These are phyloP conservation scores for Cercospora sojina DNA, from an alignment of 2,329 filamentous ascomycete species.

Conservation along the genomic window DNA sequence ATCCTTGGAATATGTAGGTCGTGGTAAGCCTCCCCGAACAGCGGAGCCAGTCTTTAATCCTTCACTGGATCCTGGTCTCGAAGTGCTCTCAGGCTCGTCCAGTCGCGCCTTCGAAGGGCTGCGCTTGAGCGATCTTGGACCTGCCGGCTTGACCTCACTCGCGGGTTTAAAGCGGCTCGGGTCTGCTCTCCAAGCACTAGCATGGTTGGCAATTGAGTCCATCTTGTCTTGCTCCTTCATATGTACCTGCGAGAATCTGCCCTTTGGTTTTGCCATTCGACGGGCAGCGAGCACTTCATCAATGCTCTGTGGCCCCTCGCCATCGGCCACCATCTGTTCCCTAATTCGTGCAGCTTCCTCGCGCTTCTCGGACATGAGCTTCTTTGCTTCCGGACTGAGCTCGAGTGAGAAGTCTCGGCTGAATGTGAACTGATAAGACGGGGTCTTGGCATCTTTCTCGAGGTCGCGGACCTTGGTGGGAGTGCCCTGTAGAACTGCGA, in stretches of 20 bases:
- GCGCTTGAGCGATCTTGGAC: conserved; percentile 52
- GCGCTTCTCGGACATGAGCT: conserved; percentile 65
- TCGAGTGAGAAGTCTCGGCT: conserved; percentile 54
- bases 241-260: conserved; percentile 82
- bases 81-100: conserved; percentile 41
- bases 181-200: conserved; percentile 67
- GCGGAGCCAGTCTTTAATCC: conserved; percentile 27
- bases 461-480: conserved; percentile 52
- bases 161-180: conserved; percentile 12
- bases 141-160: conserved; percentile 17
- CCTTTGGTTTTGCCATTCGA: conserved; percentile 76
- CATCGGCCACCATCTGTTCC: conserved; percentile 62
- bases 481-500: conserved; percentile 56
- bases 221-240: conserved; percentile 93
- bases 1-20: conserved; percentile 28
- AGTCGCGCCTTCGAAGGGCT: conserved; percentile 62
- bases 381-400: conserved; percentile 61
- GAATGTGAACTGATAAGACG: conserved; percentile 66
- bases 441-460: conserved; percentile 47
- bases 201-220: conserved; percentile 88
- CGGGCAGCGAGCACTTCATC: conserved; percentile 51
- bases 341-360: conserved; percentile 71
- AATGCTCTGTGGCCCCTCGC: conserved; percentile 49
- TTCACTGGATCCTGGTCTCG: conserved; percentile 21
- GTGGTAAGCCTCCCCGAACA: conserved; percentile 27